phyloP scores from a whole-genome alignment of 2,329 filamentous ascomycete species.

The Ophiocordyceps robertsii region DNA sequence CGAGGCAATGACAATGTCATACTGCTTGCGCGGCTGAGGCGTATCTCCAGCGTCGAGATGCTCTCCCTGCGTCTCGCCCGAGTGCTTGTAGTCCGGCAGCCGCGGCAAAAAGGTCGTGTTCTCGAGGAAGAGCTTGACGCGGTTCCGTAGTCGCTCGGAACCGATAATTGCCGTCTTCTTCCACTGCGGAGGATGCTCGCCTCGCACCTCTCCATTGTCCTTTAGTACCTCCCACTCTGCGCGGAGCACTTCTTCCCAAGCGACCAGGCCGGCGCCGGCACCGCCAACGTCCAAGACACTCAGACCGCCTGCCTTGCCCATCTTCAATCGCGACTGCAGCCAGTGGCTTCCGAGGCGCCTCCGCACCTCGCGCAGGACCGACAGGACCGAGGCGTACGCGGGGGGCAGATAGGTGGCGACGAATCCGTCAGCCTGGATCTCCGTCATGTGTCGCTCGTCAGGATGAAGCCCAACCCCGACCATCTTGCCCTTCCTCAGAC shows the following conservation, averaged over 20 bases:
- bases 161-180: constrained; percentile 73
- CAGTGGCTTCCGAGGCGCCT: constrained; percentile 59
- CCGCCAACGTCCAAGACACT: constrained; percentile 62
- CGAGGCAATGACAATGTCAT: constrained; percentile 81
- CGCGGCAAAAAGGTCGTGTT: constrained; percentile 88
- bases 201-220: constrained; percentile 29
- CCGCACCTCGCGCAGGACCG: constrained; percentile 58
- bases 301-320: constrained; percentile 41
- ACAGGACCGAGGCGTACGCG: constrained; percentile 54
- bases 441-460: constrained; percentile 51
- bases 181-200: constrained; percentile 46
- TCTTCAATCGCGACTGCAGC: constrained; percentile 49
- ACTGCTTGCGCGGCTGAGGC: constrained; percentile 57
- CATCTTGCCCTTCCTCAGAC: constrained; percentile 44
- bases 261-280: constrained; percentile 58
- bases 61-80: constrained; percentile 42
- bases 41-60: constrained; percentile 43
- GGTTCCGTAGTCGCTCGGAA: constrained; percentile 59
- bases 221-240: constrained; percentile 69
- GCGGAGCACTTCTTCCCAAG: constrained; percentile 64
- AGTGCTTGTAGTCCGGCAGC: constrained; percentile 73
- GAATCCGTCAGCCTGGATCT: constrained; percentile 64
- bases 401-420: constrained; percentile 57
- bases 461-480: constrained; percentile 51
- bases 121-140: constrained; percentile 63